Percentiles rank a stretch among this genome's conserved stretches.
phyloP scores from a whole-genome alignment of 345 rosid genomes.

The Carallia pectinifolia region DNA sequence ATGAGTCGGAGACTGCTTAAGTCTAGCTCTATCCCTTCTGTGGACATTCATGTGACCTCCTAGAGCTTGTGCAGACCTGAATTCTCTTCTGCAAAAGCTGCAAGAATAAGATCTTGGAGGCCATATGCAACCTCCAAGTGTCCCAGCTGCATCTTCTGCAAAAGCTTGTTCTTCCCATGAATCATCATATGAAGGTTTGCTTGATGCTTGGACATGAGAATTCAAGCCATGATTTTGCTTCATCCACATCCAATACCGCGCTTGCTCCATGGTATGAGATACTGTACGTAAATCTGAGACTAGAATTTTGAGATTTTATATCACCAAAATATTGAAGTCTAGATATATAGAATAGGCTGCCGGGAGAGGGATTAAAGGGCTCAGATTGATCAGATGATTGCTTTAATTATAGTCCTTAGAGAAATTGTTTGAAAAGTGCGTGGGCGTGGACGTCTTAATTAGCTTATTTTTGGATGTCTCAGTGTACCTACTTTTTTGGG shows the following conservation, averaged over 20 bases:
- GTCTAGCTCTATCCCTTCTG: constrained; percentile 33
- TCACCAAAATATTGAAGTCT: neutral
- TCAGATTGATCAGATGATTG: neutral
- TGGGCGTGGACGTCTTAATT: constrained; percentile 26
- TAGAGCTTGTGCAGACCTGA: constrained; percentile 34
- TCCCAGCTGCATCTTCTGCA: constrained; percentile 32
- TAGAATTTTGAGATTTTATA: neutral
- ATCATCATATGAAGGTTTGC: constrained; percentile 34
- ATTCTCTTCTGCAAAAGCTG: constrained; percentile 32
- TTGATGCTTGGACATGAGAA: constrained; percentile 37
- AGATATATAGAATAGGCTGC: neutral
- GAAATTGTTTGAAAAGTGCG: constrained; percentile 35
- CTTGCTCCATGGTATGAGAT: constrained; percentile 34
- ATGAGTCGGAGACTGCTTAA: constrained; percentile 31
- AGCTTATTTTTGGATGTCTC: constrained; percentile 35
- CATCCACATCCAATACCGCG: constrained; percentile 50
- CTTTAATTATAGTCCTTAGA: constrained; percentile 11
- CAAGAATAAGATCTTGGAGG: constrained; percentile 37
- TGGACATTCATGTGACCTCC: constrained; percentile 41
- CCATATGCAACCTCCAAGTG: constrained; percentile 33
- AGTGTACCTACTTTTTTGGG: constrained; percentile 25
- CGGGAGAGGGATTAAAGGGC: neutral
- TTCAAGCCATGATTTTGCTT: constrained; percentile 37
- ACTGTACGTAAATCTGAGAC: neutral
- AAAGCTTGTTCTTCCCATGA: constrained; percentile 50